Evolutionary conservation across 371 early-diverging fungal genomes (phyloP), one percentile per base, ranked within the genome.

Genomic region (Vairimorpha ceranae): DNA sequence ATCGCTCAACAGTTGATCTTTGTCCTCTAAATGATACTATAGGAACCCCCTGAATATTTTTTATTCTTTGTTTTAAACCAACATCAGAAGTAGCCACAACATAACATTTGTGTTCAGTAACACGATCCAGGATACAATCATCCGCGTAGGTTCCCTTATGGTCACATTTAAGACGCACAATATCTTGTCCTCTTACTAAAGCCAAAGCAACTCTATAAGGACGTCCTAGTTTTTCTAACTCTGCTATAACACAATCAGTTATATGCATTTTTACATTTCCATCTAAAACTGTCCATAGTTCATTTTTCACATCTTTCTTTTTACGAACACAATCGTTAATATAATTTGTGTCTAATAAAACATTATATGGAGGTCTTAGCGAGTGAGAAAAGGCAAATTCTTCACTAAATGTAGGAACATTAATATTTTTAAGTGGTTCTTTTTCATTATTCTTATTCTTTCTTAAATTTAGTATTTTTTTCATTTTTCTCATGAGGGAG

Each of bases 111-210:
- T 95, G 93, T 84, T 88, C 92, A 87, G 89, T 93, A 3, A 96
- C 89, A 38, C 99, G 86, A 65, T 93, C 88, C 1, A 97, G 92
- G 46, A 99, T 85, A 82, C 99, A 99, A 86, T 99, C 96, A 88
- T 99, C 99, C 33, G 97, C 99, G 87, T 97, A 99, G 0, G 94
- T 96, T 36, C 99, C 98, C 77, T 92, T 93, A 85, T 99, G 99
- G 58, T 91, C 88, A 85, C 99, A 97, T 14, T 92, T 91, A 43
- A 99, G 85, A 27, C 94, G 86, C 75, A 94, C 93, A 80, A 93
- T 64, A 29, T 80, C 56, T 33, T 46, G 54, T 0, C 66, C 45
- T 67, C 65, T 77, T 32, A 83, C 48, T 46, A 80, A 45, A 38
- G 41, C 73, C 12, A 97, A 83, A 0, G 98, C 98, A 63, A 97